Evolutionary conservation across 2,329 filamentous ascomycete species (phyloP), one percentile per base, ranked within the genome.

Genomic region (Fusarium zealandicum): DNA sequence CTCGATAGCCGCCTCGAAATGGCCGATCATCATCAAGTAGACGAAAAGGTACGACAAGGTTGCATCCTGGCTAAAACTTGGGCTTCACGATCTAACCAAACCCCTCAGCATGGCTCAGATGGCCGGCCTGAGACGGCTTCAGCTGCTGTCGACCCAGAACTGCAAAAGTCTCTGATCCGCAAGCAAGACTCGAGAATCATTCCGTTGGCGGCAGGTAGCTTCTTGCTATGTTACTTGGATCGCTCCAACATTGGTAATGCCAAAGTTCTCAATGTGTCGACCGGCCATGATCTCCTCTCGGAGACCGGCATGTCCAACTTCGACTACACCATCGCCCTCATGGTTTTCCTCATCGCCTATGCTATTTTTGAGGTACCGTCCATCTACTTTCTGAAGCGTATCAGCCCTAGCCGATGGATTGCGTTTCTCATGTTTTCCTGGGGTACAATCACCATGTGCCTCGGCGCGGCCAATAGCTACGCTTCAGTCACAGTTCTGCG

Each of bases 311-410:
- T 69, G 59, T 57, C 59, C 11, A 51, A 46, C 14, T 76, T 77
- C 16, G 78, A 87, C 66, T 90, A 88, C 70, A 88, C 88, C 69
- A 74, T 83, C 12, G 63, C 65, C 2, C 76, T 84, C 12, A 72
- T 71, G 38, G 60, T 68, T 2, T 68, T 67, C 18, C 61, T 67
- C 9, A 66, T 67, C n/a, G 63, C 87, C 1, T 93, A 93, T 69
- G 79, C 87, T 1, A 75, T 76, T 28, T 76, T 75, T 7, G 76
- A 80, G 47, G 76, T 78, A 25, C 76, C 78, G 0, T 74, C 76
- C 8, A 74, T 73, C 9, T 76, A 76, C 37, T 70, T 82, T 1
- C 75, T 82, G 8, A 79, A 81, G 43, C 73, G 71, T 8, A 68
- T 82, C 3, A 78, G 76, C 3, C 75, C 81, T 6, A 80, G 76